phyloP scores from a whole-genome alignment of 768 basidiomycete species.

The Tricholoma sp. region DNA sequence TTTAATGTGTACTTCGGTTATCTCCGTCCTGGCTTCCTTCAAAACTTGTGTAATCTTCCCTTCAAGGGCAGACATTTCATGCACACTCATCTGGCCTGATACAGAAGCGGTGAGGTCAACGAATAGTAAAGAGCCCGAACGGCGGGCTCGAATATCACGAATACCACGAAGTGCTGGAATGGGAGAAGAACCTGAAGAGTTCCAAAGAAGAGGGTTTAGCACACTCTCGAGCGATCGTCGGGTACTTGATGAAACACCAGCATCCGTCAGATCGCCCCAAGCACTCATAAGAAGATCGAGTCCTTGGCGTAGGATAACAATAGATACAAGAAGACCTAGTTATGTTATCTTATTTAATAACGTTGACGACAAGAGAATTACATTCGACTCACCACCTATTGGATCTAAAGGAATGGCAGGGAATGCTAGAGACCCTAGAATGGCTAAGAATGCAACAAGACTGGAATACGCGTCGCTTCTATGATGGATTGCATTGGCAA shows the following conservation, averaged over 20 bases:
- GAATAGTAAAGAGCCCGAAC: slow-evolving; percentile 75
- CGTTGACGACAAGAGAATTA: slow-evolving; percentile 2
- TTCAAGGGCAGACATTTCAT: slow-evolving; percentile 57
- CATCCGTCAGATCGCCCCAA: slow-evolving; percentile 80
- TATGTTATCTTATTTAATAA: slow-evolving; percentile 1
- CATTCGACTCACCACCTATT: slow-evolving; percentile 65
- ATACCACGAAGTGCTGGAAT: slow-evolving; percentile 37
- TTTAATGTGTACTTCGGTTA: slow-evolving; percentile 66
- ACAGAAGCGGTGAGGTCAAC: slow-evolving; percentile 82
- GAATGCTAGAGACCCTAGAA: slow-evolving; percentile 83
- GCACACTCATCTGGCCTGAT: slow-evolving; percentile 49
- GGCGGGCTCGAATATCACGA: slow-evolving; percentile 61
- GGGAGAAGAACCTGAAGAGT: slow-evolving; percentile 18
- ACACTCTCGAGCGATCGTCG: slow-evolving; percentile 47
- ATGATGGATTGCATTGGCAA: slow-evolving; percentile 97
- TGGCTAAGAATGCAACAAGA: slow-evolving; percentile 85
- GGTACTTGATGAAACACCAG: slow-evolving; percentile 60
- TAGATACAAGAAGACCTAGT: slow-evolving; percentile 80
- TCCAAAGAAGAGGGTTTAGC: slow-evolving; percentile 48
- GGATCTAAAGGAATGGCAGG: slow-evolving; percentile 90
- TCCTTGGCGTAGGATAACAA: slow-evolving; percentile 82
- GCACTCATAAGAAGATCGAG: slow-evolving; percentile 61
- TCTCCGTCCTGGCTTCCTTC: slow-evolving; percentile 54
- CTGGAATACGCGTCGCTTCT: slow-evolving; percentile 97
- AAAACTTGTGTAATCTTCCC: slow-evolving; percentile 50